These are phyloP conservation scores for Zygnema circumcarinatum DNA, from an alignment of 139 green algal genomes.

Conservation along the genomic window DNA sequence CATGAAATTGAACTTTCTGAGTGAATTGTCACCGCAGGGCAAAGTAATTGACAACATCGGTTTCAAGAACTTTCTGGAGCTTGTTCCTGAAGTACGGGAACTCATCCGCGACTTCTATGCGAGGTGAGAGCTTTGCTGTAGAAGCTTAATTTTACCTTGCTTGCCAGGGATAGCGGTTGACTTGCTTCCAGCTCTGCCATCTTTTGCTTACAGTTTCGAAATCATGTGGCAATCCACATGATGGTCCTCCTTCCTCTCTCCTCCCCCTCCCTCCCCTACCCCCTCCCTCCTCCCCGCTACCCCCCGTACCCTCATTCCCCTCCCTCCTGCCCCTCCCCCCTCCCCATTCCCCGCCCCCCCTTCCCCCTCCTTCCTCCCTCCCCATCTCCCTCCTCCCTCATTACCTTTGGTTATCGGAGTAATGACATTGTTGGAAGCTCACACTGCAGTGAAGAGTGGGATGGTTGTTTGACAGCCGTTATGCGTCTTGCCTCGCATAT, in stretches of 20 bases:
- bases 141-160: no score
- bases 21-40: slow-evolving; percentile 47
- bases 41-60: slow-evolving; percentile 79
- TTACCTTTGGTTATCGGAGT: no score
- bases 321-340: no score
- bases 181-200: background rate
- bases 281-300: no score
- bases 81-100: slow-evolving; percentile 87
- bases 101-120: slow-evolving; percentile 83
- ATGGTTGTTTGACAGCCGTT: no score
- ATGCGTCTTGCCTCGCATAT: slow-evolving; percentile 74
- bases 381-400: slow-evolving; percentile 16
- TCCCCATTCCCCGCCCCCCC: no score
- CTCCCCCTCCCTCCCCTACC: no score
- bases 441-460: no score
- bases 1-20: no score
- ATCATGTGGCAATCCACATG: background rate
- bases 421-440: no score
- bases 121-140: slow-evolving; percentile 31
- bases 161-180: no score
- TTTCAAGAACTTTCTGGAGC: slow-evolving; percentile 91
- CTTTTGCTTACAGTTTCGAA: background rate
- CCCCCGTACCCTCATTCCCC: no score
- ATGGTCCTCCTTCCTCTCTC: background rate
- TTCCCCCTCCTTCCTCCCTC: background rate